Conservation (phyloP, 495 filamentous ascomycete species). For the Hypomontagnella submonticulosa region DNA sequence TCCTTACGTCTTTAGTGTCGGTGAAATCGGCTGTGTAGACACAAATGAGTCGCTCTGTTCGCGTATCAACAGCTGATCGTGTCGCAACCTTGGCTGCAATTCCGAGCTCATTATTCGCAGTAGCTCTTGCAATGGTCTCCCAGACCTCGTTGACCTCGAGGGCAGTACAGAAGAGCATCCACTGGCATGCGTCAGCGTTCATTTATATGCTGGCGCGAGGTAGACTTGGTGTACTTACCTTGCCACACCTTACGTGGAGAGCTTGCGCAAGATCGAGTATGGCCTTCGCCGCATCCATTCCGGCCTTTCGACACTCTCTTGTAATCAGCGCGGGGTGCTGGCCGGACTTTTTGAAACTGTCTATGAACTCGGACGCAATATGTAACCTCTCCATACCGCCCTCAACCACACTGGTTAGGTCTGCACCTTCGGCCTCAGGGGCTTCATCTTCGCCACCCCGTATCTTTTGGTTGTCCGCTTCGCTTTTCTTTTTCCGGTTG, state of each 20-base stretch:
- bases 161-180: slow-evolving; percentile 80
- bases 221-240: slow-evolving; percentile 50
- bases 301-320: slow-evolving; percentile 63
- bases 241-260: slow-evolving; percentile 69
- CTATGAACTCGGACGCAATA: slow-evolving; percentile 49
- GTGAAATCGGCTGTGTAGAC: slow-evolving; percentile 81
- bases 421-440: slow-evolving; percentile 46
- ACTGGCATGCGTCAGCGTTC: slow-evolving; percentile 53
- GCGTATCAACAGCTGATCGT: slow-evolving; percentile 47
- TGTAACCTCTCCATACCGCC: slow-evolving; percentile 53
- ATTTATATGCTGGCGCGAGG: neutral
- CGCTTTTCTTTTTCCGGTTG: slow-evolving; percentile 33
- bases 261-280: slow-evolving; percentile 67
- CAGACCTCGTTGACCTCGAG: slow-evolving; percentile 71
- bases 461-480: slow-evolving; percentile 48
- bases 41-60: slow-evolving; percentile 67
- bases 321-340: slow-evolving; percentile 53
- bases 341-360: slow-evolving; percentile 38
- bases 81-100: slow-evolving; percentile 76
- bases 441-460: slow-evolving; percentile 56
- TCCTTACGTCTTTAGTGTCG: slow-evolving; percentile 72
- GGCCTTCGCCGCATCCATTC: slow-evolving; percentile 60
- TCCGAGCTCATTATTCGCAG: slow-evolving; percentile 72
- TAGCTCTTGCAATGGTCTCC: slow-evolving; percentile 70
- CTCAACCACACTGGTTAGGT: slow-evolving; percentile 40